Evolutionary conservation across 768 basidiomycete genomes (phyloP).

Genomic region (Podaxis carcinomalis): DNA sequence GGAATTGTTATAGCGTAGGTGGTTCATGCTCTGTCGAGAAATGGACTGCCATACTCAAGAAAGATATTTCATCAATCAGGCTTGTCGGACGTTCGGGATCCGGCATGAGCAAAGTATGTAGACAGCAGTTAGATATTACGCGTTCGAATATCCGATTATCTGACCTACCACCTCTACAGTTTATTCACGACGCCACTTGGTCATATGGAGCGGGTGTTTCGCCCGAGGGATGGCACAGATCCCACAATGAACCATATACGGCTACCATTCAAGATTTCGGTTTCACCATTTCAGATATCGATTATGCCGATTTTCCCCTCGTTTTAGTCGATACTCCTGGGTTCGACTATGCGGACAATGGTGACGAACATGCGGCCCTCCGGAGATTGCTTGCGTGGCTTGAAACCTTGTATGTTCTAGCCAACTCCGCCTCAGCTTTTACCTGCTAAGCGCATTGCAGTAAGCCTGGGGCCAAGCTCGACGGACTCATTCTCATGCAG

Average conservation of each 20-base stretch:
- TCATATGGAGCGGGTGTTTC: not conserved
- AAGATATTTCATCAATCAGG: not conserved
- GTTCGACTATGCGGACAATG: not conserved
- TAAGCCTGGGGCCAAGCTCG: not conserved
- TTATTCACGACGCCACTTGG: slow-evolving; percentile 3
- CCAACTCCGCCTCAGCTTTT: not conserved
- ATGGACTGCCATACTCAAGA: not conserved
- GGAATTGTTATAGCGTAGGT: not conserved
- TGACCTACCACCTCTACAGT: not conserved
- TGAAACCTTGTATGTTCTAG: not conserved
- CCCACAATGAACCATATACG: not conserved
- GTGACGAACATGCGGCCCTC: not conserved
- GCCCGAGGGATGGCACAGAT: not conserved
- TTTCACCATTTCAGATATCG: slow-evolving; percentile 1
- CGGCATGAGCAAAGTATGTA: not conserved
- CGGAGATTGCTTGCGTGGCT: not conserved
- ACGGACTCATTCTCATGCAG: slow-evolving; percentile 6
- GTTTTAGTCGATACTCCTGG: slow-evolving; percentile 9
- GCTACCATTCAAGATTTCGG: not conserved
- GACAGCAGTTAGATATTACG: too few relatives aligned
- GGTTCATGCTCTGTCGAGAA: not conserved
- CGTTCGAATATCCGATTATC: not conserved
- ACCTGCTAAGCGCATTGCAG: not conserved
- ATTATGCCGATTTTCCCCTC: slow-evolving; percentile 2
- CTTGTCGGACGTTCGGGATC: slow-evolving; percentile 1